Percentiles rank a stretch among this genome's conserved stretches.
Conservation (phyloP, 192 early-diverging fungal genomes). For the Helicostylum pulchrum region DNA sequence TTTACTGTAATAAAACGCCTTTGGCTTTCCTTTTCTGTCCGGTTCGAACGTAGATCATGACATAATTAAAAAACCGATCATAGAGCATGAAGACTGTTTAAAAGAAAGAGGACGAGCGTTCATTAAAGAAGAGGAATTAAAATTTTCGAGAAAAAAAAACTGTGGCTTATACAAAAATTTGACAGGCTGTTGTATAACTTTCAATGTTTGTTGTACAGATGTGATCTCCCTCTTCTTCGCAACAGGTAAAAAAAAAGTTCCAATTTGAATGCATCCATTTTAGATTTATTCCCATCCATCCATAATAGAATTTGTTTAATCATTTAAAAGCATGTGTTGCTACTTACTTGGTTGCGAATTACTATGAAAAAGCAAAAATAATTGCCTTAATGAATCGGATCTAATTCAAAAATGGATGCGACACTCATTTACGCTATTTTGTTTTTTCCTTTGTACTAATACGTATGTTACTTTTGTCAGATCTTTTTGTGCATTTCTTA, state of each 20-base stretch:
- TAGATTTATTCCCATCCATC: not conserved
- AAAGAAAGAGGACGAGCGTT: too few relatives aligned
- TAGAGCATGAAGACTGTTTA: too few relatives aligned
- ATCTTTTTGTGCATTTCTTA: constrained; percentile 27
- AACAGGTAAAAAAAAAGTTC: not conserved
- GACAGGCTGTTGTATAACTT: not conserved
- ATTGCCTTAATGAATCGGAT: not conserved
- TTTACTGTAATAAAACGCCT: too few relatives aligned
- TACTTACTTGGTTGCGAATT: not conserved
- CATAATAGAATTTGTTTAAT: not conserved
- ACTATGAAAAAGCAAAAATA: constrained; percentile 3
- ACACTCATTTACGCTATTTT: not conserved
- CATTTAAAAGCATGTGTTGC: not conserved
- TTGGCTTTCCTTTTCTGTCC: too few relatives aligned
- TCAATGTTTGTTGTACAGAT: not conserved
- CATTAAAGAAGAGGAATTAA: too few relatives aligned
- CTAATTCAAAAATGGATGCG: not conserved
- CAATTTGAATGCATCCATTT: not conserved
- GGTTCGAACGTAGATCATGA: too few relatives aligned
- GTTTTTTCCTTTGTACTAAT: not conserved
- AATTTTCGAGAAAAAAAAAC: too few relatives aligned
- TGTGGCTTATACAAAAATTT: not conserved
- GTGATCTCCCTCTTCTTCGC: constrained; percentile 4
- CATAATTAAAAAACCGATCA: too few relatives aligned
- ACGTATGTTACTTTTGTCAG: not conserved